Conservation (phyloP, 805 yeast species). For the Zygosaccharomyces bailii region DNA sequence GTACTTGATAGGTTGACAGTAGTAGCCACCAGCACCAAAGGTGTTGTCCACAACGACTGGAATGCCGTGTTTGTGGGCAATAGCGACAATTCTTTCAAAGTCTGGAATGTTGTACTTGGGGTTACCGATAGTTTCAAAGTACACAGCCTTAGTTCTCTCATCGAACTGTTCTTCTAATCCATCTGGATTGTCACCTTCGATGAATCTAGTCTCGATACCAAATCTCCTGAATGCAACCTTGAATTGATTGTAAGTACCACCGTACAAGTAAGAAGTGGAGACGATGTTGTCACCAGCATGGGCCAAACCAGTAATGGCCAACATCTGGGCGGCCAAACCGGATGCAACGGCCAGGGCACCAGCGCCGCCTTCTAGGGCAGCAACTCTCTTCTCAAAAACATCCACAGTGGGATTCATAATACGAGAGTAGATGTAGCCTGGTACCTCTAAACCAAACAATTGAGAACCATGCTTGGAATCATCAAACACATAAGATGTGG, state of each 20-base stretch:
- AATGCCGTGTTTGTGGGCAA: constrained; percentile 82
- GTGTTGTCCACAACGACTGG: constrained; percentile 95
- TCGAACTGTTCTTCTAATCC: constrained; percentile 73
- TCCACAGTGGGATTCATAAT: constrained; percentile 90
- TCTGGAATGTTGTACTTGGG: constrained; percentile 93
- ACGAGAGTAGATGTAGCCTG: constrained; percentile 86
- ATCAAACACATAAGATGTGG: constrained; percentile 83
- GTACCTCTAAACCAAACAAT: constrained; percentile 76
- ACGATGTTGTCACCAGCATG: constrained; percentile 87
- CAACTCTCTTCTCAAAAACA: constrained; percentile 86
- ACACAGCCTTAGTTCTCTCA: constrained; percentile 83
- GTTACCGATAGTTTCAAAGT: constrained; percentile 87
- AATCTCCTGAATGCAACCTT: constrained; percentile 86
- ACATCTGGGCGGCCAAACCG: constrained; percentile 95
- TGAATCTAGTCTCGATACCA: constrained; percentile 84
- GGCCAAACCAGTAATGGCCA: constrained; percentile 80
- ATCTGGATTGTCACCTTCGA: constrained; percentile 70
- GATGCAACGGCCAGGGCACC: constrained; percentile 88
- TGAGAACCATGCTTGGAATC: constrained; percentile 91
- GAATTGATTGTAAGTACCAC: constrained; percentile 96
- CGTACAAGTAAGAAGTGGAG: constrained; percentile 82
- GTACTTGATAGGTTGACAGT: constrained; percentile 75
- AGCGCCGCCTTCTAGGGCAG: constrained; percentile 89
- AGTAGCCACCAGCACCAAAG: constrained; percentile 93
- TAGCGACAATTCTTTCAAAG: constrained; percentile 66